Base-by-base conservation (phyloP, 805 yeast genomes). In the Brettanomyces bruxellensis region DNA sequence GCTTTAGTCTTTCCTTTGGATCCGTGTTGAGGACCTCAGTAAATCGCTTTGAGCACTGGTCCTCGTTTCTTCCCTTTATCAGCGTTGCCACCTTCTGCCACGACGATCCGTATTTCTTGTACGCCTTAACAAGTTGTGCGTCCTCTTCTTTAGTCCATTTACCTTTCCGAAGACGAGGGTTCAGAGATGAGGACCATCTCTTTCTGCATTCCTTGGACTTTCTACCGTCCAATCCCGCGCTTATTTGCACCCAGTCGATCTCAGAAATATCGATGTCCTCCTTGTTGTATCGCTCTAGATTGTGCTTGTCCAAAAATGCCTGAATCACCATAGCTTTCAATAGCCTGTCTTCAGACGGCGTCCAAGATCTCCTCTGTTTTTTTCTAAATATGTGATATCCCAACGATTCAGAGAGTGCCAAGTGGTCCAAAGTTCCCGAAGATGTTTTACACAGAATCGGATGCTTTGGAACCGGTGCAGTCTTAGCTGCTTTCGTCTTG, bases 11-110 rank as follows among this genome's bases (percentile, higher is more conserved):
- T 53, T 84, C 88, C 49, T 79, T 79, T 8, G 89, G 84, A 25
- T 69, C 72, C 5, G 97, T 96, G 55, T 87, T 93, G 48, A 90
- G 63, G 2, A 88, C 96, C 57, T 90, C 97, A 13, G 82, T 79
- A 60, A 86, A 90, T 55, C 97, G 69, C 58, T 90, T 90, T 2
- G 95, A 86, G 68, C 98, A 90, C 67, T 90, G 97, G 62, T 89
- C 96, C 57, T 89, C 96, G 0, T 95, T 90, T 59, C 97, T 72
- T 4, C 96, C 95, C 3, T 78, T 76, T 11, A 90, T 84, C 45
- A 76, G 81, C 44, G 72, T 65, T 0, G 95, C 80, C 9, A 90
- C 89, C 55, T 82, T 82, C 51, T 85, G 86, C 97, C 97, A 90
- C 30, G 81, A 75, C 0, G 95, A 74, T 0, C 97, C 97, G 59